Conservation (phyloP, 2,329 filamentous ascomycete genomes). For the Ascochyta viciae-villosae region DNA sequence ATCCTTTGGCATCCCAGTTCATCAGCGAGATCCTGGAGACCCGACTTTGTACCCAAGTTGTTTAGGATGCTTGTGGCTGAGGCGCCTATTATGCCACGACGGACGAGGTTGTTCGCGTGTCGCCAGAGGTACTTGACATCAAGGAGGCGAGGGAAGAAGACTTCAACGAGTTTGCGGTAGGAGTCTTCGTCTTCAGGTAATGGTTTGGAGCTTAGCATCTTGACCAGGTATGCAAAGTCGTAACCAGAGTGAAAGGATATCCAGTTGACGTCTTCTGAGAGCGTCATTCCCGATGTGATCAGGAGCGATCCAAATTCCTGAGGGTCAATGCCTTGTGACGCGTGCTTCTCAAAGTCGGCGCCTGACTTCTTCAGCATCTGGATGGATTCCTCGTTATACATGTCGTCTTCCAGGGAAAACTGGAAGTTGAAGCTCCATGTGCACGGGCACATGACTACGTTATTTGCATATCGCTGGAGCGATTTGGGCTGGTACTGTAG, state of each 20-base stretch:
- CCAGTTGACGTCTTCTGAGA: slow-evolving; percentile 89
- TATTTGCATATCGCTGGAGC: slow-evolving; percentile 59
- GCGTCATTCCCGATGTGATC: slow-evolving; percentile 89
- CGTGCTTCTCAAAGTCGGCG: slow-evolving; percentile 86
- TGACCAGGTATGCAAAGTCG: slow-evolving; percentile 96
- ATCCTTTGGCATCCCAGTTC: slow-evolving; percentile 89
- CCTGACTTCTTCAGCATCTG: slow-evolving; percentile 88
- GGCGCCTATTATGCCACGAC: slow-evolving; percentile 54
- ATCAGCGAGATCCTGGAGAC: slow-evolving; percentile 91
- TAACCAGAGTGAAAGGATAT: slow-evolving; percentile 98
- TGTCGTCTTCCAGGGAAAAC: slow-evolving; percentile 92
- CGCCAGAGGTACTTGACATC: slow-evolving; percentile 99
- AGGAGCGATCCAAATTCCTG: slow-evolving; percentile 87
- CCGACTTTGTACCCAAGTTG: slow-evolving; percentile 88
- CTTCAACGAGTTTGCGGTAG: slow-evolving; percentile 86
- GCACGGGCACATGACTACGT: slow-evolving; percentile 73
- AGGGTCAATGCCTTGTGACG: slow-evolving; percentile 89
- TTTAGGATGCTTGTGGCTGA: slow-evolving; percentile 75
- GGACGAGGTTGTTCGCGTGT: slow-evolving; percentile 72
- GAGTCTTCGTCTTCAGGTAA: slow-evolving; percentile 89
- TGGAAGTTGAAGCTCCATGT: slow-evolving; percentile 99
- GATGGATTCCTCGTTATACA: slow-evolving; percentile 97
- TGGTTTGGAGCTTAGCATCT: slow-evolving; percentile 82
- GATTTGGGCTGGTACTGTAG: slow-evolving; percentile 53
- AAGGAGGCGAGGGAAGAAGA: slow-evolving; percentile 91